Percentiles rank a stretch among this genome's conserved stretches.
Conservation (phyloP, 441 rosid species). For the Aquilaria agallochum region DNA sequence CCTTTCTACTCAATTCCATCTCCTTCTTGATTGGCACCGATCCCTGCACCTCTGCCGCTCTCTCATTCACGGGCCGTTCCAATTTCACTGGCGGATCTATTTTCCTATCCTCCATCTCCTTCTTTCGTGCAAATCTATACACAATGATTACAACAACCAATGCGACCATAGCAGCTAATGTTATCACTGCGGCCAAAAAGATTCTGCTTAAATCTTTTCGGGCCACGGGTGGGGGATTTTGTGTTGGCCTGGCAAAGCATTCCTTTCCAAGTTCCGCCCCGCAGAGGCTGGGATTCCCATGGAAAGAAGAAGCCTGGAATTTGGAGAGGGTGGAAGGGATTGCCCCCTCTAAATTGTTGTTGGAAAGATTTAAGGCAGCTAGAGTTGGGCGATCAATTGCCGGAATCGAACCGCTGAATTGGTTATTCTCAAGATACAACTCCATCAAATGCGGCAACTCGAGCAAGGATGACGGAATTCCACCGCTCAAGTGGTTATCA, state of each 20-base stretch:
- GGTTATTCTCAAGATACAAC: conserved; percentile 50
- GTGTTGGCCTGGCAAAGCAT: background rate
- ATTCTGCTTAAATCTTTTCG: conserved; percentile 8
- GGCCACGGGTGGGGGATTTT: background rate
- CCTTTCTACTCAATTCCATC: conserved; percentile 13
- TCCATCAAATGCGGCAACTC: conserved; percentile 36
- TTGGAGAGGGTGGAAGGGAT: conserved; percentile 40
- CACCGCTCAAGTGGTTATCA: conserved; percentile 47
- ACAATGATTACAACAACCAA: conserved; percentile 21
- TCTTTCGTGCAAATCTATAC: conserved; percentile 17
- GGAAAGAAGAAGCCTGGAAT: conserved; percentile 31
- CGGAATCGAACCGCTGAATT: conserved; percentile 47
- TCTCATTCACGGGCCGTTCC: conserved; percentile 4
- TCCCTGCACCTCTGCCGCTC: conserved; percentile 25
- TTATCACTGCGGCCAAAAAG: too few species aligned
- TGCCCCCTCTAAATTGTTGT: conserved; percentile 47
- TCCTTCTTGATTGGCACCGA: conserved; percentile 19
- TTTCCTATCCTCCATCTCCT: conserved; percentile 13
- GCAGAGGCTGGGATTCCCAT: conserved; percentile 50
- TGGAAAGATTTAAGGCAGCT: conserved; percentile 39
- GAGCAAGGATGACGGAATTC: conserved; percentile 41
- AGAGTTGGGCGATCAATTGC: conserved; percentile 27
- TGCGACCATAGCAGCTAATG: conserved; percentile 23
- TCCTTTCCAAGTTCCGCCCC: conserved; percentile 12
- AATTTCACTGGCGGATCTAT: conserved; percentile 3